A percentile compares a stretch with the other conserved stretches of the same genome.
Conservation (phyloP, 768 basidiomycete species). For the Termitomyces sp. region DNA sequence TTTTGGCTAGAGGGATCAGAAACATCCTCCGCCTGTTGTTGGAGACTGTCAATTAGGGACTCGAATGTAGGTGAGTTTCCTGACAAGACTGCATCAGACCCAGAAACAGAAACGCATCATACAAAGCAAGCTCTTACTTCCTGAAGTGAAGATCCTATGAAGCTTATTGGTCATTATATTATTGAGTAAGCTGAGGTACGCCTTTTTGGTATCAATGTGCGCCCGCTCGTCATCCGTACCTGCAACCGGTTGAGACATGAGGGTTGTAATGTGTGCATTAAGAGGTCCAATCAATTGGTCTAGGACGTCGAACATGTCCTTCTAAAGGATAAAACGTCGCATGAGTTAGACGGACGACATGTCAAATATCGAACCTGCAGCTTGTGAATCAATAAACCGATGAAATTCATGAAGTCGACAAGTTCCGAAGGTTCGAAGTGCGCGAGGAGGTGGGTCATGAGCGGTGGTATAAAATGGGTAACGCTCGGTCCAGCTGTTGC, state of each 20-base stretch:
- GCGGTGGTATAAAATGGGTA: slow-evolving; percentile 79
- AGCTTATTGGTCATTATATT: slow-evolving; percentile 78
- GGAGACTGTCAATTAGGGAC: slow-evolving; percentile 68
- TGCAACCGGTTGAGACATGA: slow-evolving; percentile 75
- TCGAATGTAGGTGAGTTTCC: slow-evolving; percentile 61
- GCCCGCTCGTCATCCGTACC: slow-evolving; percentile 85
- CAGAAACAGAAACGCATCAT: background rate
- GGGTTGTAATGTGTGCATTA: slow-evolving; percentile 70
- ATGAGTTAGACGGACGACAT: background rate
- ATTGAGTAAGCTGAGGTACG: slow-evolving; percentile 81
- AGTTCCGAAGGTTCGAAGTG: slow-evolving; percentile 92
- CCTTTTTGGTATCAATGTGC: slow-evolving; percentile 79
- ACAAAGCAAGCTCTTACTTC: slow-evolving; percentile 49
- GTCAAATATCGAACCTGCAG: slow-evolving; percentile 57
- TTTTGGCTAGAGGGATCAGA: slow-evolving; percentile 76
- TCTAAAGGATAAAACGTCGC: slow-evolving; percentile 34
- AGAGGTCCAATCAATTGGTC: slow-evolving; percentile 89
- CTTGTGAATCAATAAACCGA: slow-evolving; percentile 85
- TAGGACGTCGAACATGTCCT: slow-evolving; percentile 81
- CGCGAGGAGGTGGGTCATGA: slow-evolving; percentile 87
- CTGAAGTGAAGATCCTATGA: slow-evolving; percentile 81
- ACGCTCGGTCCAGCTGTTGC: slow-evolving; percentile 74
- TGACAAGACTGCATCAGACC: slow-evolving; percentile 10
- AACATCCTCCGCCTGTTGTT: slow-evolving; percentile 66
- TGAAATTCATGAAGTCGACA: slow-evolving; percentile 94